A percentile compares a stretch with the other conserved stretches of the same genome.
phyloP scores from a whole-genome alignment of 495 filamentous ascomycete species.

The Daldinia childiae region DNA sequence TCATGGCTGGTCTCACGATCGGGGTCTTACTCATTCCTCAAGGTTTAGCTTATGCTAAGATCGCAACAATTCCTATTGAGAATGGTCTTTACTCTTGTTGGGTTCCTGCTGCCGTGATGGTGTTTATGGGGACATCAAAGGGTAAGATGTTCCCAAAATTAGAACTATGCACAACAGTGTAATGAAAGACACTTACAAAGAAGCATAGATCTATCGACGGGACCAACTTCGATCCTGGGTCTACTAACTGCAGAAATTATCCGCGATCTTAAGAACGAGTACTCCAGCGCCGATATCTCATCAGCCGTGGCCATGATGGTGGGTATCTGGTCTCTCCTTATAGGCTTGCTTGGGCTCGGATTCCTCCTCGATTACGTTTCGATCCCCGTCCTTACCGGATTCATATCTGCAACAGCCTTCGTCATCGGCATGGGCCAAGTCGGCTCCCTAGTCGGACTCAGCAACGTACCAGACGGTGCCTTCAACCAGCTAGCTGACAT shows the following conservation, averaged over 20 bases:
- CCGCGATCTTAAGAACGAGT: conserved; percentile 50
- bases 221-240: conserved; percentile 62
- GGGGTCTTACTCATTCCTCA: conserved; percentile 64
- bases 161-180: not conserved
- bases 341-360: conserved; percentile 62
- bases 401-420: conserved; percentile 61
- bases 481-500: conserved; percentile 56
- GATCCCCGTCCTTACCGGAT: conserved; percentile 59
- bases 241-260: conserved; percentile 61
- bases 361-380: conserved; percentile 64
- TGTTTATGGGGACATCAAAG: conserved; percentile 66
- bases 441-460: conserved; percentile 55
- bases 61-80: conserved; percentile 61
- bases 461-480: conserved; percentile 51
- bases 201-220: conserved; percentile 56
- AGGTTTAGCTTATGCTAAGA: conserved; percentile 61
- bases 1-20: conserved; percentile 61
- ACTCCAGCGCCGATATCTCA: conserved; percentile 54
- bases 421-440: conserved; percentile 61
- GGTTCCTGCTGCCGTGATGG: conserved; percentile 60
- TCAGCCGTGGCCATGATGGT: conserved; percentile 62
- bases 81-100: conserved; percentile 64
- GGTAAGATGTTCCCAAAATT: conserved; percentile 45
- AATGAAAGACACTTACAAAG: conserved; percentile 4
- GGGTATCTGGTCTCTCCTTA: conserved; percentile 59